phyloP scores from a whole-genome alignment of 2,329 filamentous ascomycete species.

The Berkeleyomyces basicola region DNA sequence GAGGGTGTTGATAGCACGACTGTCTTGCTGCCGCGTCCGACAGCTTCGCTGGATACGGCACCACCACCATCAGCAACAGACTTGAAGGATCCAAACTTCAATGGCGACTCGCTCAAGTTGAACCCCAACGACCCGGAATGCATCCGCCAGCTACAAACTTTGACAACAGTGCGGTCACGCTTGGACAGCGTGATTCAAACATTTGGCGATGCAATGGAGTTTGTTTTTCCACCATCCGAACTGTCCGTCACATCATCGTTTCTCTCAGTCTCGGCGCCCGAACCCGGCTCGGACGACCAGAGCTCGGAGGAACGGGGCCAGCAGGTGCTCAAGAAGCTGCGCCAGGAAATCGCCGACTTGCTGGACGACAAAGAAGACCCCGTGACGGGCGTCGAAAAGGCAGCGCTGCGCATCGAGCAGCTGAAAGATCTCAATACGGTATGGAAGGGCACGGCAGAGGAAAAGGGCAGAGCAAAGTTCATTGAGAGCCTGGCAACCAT shows the following conservation, averaged over 20 bases:
- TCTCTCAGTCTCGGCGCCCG: slow-evolving; percentile 76
- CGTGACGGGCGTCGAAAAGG: slow-evolving; percentile 53
- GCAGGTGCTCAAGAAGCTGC: slow-evolving; percentile 53
- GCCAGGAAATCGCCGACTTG: slow-evolving; percentile 54
- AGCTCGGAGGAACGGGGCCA: slow-evolving; percentile 77
- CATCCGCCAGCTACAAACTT: slow-evolving; percentile 62
- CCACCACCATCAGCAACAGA: slow-evolving; percentile 7
- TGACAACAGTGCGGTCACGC: slow-evolving; percentile 67
- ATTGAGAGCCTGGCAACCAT: slow-evolving; percentile 66
- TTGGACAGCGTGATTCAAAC: slow-evolving; percentile 78
- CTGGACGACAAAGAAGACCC: slow-evolving; percentile 41
- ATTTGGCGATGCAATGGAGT: slow-evolving; percentile 92
- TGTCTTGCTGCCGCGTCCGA: slow-evolving; percentile 14
- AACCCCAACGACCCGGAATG: slow-evolving; percentile 39
- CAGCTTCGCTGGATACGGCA: neutral
- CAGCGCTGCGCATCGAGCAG: slow-evolving; percentile 56
- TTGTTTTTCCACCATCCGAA: slow-evolving; percentile 79
- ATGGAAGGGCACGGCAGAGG: slow-evolving; percentile 93
- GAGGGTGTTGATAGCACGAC: slow-evolving; percentile 24
- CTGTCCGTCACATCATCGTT: slow-evolving; percentile 70
- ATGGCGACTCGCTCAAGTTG: neutral
- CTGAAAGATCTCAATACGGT: slow-evolving; percentile 61
- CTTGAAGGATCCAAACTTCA: slow-evolving; percentile 14
- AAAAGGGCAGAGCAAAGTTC: slow-evolving; percentile 66
- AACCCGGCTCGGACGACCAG: slow-evolving; percentile 43